Evolutionary conservation across 2,329 filamentous ascomycete species (phyloP).

Genomic region (Aspergillus ochraceoroseus): DNA sequence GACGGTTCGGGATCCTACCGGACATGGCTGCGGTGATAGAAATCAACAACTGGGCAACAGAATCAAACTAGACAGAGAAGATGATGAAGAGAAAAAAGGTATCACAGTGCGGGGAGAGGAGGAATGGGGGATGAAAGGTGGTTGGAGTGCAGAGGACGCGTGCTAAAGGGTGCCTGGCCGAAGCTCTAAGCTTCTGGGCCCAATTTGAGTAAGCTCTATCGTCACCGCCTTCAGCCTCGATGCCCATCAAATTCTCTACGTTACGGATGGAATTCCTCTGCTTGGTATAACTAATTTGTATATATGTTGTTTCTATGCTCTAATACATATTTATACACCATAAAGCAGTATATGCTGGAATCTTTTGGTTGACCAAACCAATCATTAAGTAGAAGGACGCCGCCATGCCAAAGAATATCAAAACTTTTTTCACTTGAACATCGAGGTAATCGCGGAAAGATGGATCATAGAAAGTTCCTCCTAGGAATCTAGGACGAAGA

Average conservation of each 20-base stretch:
- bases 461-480: too few species aligned
- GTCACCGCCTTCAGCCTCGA: slow-evolving; percentile 32
- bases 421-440: slow-evolving; percentile 16
- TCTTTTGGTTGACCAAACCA: neutral
- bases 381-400: slow-evolving; percentile 3
- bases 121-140: slow-evolving; percentile 22
- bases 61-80: slow-evolving; percentile 7
- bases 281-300: too few species aligned
- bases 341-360: neutral
- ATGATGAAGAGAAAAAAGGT: neutral
- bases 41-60: slow-evolving; percentile 15
- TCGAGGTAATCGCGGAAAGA: too few species aligned
- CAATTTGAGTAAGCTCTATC: slow-evolving; percentile 27
- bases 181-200: slow-evolving; percentile 32
- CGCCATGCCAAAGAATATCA: slow-evolving; percentile 15
- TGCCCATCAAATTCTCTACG: neutral
- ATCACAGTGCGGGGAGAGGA: slow-evolving; percentile 14
- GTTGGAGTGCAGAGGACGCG: slow-evolving; percentile 30
- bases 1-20: slow-evolving; percentile 31
- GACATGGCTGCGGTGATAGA: slow-evolving; percentile 38
- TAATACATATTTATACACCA: slow-evolving; percentile 1
- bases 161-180: slow-evolving; percentile 36
- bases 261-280: too few species aligned
- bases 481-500: neutral
- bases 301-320: slow-evolving; percentile 1